Base-by-base conservation (phyloP, 2,329 filamentous ascomycete genomes). In the Pseudogymnoascus sp. region DNA sequence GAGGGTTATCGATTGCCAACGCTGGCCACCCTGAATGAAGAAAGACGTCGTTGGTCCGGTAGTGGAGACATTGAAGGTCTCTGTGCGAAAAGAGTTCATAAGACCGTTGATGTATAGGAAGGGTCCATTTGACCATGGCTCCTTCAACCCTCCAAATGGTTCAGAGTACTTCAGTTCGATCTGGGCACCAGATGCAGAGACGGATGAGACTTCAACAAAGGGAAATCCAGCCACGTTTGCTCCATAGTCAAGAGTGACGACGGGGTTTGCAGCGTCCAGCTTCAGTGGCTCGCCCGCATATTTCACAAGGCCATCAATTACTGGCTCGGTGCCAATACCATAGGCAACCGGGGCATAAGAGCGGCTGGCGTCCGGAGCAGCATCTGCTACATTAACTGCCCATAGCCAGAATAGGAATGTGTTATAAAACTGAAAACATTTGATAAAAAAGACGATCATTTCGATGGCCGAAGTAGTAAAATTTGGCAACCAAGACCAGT, bases 21-120 rank as follows among this genome's bases (percentile, higher is more conserved):
- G 68, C 66, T 77, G 76, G 0, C 75, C 76, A 3, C 77, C 78
- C 67, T 79, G 77, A 0, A 78, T 63, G 39, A 79, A 73, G 19
- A 71, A 75, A 1, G 73, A 75, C 6, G 74, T 63, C 0, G 73
- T 21, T 2, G 65, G 62, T 2, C 77, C 76, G 1, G 62, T 8
- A 0, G 64, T 48, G 0, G 73, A 75, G n/a, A 78, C 39, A 10
- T 77, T 72, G 65, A 78, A 75, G 0, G 76, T 78, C 63, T 79
- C 76, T 3, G 73, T 69, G 1, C 77, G 73, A 63, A 76, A 78
- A 1, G 69, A 72, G 62, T 75, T 77, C 21, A 71, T 68, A 1
- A 78, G 68, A 21, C 51, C 51, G 10, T 57, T 57, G 51, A 57
- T 65, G 45, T 69, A 75, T 1, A 68, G 67, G 65, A 69, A 75